These are phyloP conservation scores for Solanum hybrid DNA, from an alignment of 305 asterid species.

Conservation along the genomic window DNA sequence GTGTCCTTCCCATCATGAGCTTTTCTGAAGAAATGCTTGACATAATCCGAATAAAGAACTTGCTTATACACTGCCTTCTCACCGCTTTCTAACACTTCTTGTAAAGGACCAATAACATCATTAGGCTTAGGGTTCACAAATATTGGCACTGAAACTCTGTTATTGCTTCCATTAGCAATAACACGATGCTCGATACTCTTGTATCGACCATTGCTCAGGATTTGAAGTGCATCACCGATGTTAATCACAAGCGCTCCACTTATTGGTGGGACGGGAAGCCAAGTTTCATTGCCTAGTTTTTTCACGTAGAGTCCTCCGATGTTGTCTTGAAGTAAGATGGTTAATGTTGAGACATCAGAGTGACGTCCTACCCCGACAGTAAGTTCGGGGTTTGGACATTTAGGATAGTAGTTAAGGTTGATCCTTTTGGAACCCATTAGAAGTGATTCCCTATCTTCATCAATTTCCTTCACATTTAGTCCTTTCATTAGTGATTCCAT, in stretches of 20 bases:
- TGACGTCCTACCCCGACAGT: conserved; percentile 14
- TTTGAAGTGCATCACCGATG: conserved; percentile 13
- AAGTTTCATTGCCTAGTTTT: neutral
- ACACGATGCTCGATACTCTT: conserved; percentile 8
- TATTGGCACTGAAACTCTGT: conserved; percentile 12
- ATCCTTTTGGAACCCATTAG: conserved; percentile 11
- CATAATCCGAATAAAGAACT: conserved; percentile 8
- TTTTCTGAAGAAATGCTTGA: conserved; percentile 10
- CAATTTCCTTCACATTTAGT: conserved; percentile 6
- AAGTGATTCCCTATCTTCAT: conserved; percentile 1
- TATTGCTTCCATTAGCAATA: conserved; percentile 1
- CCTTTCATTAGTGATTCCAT: conserved; percentile 1
- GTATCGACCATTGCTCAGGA: conserved; percentile 10
- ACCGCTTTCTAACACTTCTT: conserved; percentile 6
- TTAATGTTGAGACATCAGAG: conserved; percentile 9
- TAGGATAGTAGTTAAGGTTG: conserved; percentile 15
- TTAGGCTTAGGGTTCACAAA: conserved; percentile 9
- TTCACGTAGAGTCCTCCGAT: conserved; percentile 11
- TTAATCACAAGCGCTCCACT: conserved; percentile 9
- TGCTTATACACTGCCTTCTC: conserved; percentile 1
- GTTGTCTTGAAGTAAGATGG: conserved; percentile 5
- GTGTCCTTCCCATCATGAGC: conserved; percentile 11
- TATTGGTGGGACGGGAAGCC: conserved; percentile 6
- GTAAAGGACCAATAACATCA: conserved; percentile 9
- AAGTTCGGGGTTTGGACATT: conserved; percentile 15